Evolutionary conservation across 2,329 filamentous ascomycete genomes (phyloP), one percentile per base, ranked within the genome.

Genomic region (Hymenoscyphus repandus): DNA sequence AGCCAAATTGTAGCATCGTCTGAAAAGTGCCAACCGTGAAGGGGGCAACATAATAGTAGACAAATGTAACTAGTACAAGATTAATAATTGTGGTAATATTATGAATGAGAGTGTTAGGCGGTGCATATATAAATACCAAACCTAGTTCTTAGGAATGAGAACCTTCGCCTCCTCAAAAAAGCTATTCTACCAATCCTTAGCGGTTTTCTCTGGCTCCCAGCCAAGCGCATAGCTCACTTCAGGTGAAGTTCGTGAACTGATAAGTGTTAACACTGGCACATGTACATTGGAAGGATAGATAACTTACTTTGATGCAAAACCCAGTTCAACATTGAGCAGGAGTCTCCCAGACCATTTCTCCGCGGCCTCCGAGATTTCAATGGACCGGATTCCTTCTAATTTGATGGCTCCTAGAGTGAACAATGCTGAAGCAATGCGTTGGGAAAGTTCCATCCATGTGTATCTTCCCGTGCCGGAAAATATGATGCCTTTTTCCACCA

Each of bases 401-500:
- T 60, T 49, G 22, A 74, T 41, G n/a, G 53, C 52, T 1, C 68
- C 68, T 2, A 65, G 57, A 18, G 59, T 59, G 6, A 56, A 50
- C 2, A 64, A 63, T 4, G 65, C 68, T 2, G 66, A 58, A 0
- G 65, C 70, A 1, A 73, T 58, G 2, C 59, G 53, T 22, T 68
- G 54, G 1, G 67, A 63, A 1, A 73, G 38, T 9, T 71, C 66
- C 3, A 50, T 54, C 72, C 72, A 76, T 0, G 62, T 61, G 52
- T 69, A 66, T 3, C 60, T 60, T 0, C 70, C 72, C 0, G 66
- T 69, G 2, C 61, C 65, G 12, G 63, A 63, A 56, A 76, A 77
- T 45, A 71, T 67, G 40, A 72, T 69, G 0, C 67, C 71, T 45
- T 64, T 58, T 51, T 67, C n/a, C 66, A 0, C 68, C 70, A 2